A percentile compares a stretch with the other conserved stretches of the same genome.
Conservation (phyloP, 2,329 filamentous ascomycete genomes). For the Nothophaeocryptopus gaeumannii region DNA sequence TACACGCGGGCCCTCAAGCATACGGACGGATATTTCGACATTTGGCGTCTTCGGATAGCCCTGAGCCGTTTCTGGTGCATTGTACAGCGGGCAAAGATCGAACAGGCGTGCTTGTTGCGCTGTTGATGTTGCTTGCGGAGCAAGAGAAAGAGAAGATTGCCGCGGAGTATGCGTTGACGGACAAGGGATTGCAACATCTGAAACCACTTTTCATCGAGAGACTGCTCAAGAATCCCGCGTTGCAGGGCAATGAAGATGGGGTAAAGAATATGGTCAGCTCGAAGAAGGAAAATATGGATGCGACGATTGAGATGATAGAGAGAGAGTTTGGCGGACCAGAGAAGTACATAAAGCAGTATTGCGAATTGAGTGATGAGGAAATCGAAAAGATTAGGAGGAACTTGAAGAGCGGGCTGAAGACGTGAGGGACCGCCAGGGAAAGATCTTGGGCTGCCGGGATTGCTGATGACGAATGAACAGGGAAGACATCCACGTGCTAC, state of each 20-base stretch:
- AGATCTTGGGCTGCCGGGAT: too few species aligned
- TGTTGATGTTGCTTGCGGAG: slow-evolving; percentile 63
- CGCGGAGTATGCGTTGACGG: slow-evolving; percentile 66
- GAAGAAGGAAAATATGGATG: slow-evolving; percentile 52
- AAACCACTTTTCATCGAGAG: slow-evolving; percentile 50
- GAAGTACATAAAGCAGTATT: slow-evolving; percentile 58
- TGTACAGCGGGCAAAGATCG: slow-evolving; percentile 77
- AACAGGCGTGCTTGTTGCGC: slow-evolving; percentile 66
- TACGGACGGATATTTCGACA: slow-evolving; percentile 61
- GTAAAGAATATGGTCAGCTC: slow-evolving; percentile 46
- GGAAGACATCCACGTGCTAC: too few species aligned
- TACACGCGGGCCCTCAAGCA: slow-evolving; percentile 52
- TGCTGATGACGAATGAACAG: too few species aligned
- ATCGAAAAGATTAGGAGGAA: slow-evolving; percentile 54
- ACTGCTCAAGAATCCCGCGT: slow-evolving; percentile 52
- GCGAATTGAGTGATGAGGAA: slow-evolving; percentile 56
- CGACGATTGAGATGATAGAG: slow-evolving; percentile 54
- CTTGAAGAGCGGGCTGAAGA: slow-evolving; percentile 29
- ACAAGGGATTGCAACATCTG: slow-evolving; percentile 53
- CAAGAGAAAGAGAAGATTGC: slow-evolving; percentile 60
- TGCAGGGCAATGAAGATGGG: slow-evolving; percentile 47
- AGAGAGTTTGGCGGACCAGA: slow-evolving; percentile 62
- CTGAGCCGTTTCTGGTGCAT: slow-evolving; percentile 61
- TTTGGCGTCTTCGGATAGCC: slow-evolving; percentile 44
- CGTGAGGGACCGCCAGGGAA: not conserved